These are phyloP conservation scores for Botrytis hyacinthi DNA, from an alignment of 2,329 filamentous ascomycete genomes.

Conservation along the genomic window DNA sequence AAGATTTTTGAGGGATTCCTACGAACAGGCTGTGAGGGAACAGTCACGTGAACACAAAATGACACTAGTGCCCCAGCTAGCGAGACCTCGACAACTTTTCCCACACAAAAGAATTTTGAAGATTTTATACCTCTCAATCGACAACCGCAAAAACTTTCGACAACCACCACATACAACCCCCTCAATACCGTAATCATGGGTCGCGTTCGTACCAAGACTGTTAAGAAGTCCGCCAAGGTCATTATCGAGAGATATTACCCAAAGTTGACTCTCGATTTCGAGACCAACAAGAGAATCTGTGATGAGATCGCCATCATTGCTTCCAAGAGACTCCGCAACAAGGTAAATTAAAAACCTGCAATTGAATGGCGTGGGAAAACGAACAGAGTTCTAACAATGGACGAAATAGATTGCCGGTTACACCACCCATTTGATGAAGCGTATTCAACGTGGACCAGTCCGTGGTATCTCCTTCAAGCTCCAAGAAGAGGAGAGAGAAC, in stretches of 20 bases:
- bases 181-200: slow-evolving; percentile 41
- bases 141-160: slow-evolving; percentile 22
- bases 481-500: slow-evolving; percentile 99
- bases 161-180: slow-evolving; percentile 20
- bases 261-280: slow-evolving; percentile 97
- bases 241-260: slow-evolving; percentile 99
- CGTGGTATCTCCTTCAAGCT: slow-evolving; percentile 99
- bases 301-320: slow-evolving; percentile 99
- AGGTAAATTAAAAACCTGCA: slow-evolving; percentile 56
- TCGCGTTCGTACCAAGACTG: slow-evolving; percentile 46
- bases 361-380: slow-evolving; percentile 42
- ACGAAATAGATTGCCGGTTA: slow-evolving; percentile 81
- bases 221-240: slow-evolving; percentile 78
- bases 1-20: not conserved
- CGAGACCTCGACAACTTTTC: slow-evolving; percentile 18
- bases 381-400: slow-evolving; percentile 65
- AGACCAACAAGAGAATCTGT: slow-evolving; percentile 99
- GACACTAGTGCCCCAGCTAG: slow-evolving; percentile 6
- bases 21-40: not conserved
- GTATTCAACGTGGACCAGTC: slow-evolving; percentile 98
- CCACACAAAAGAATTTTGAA: slow-evolving; percentile 19
- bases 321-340: slow-evolving; percentile 98
- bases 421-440: slow-evolving; percentile 99
- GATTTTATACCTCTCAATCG: not conserved
- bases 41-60: not conserved